Percentiles rank a stretch among this genome's conserved stretches.
These are phyloP conservation scores for Lodderomyces oxycetoniae DNA, from an alignment of 1,139 yeast species.

Conservation along the genomic window DNA sequence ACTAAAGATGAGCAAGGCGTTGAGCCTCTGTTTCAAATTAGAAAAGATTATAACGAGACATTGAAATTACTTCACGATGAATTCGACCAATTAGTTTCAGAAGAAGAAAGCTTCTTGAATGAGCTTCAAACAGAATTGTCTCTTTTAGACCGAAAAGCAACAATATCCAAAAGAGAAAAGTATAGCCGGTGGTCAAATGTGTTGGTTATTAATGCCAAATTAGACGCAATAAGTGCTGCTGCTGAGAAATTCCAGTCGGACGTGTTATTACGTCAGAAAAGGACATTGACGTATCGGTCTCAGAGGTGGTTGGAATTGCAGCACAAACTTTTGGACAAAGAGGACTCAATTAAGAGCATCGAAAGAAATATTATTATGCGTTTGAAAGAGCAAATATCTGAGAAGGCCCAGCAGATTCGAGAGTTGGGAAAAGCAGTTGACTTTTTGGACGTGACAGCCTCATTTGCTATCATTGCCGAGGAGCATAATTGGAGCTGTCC, in stretches of 20 bases:
- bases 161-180: constrained; percentile 24
- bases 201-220: constrained; percentile 31
- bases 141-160: constrained; percentile 28
- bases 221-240: too few relatives aligned
- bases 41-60: constrained; percentile 24
- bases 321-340: constrained; percentile 20
- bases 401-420: constrained; percentile 39
- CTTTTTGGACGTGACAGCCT: constrained; percentile 64
- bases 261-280: constrained; percentile 27
- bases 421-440: constrained; percentile 49
- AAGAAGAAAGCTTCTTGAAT: constrained; percentile 22
- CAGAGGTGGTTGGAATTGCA: constrained; percentile 32
- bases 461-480: constrained; percentile 66
- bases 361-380: constrained; percentile 45
- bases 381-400: constrained; percentile 37
- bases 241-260: constrained; percentile 20
- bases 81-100: constrained; percentile 23
- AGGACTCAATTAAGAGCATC: constrained; percentile 26
- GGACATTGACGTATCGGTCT: constrained; percentile 29
- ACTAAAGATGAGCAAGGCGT: constrained; percentile 5
- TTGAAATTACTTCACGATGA: constrained; percentile 30
- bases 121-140: constrained; percentile 19
- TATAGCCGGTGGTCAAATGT: constrained; percentile 32
- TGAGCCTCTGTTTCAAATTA: constrained; percentile 20
- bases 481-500: constrained; percentile 70